A percentile compares a stretch with the other conserved stretches of the same genome.
These are phyloP conservation scores for Westerdykella sp. DNA, from an alignment of 2,329 filamentous ascomycete genomes.

Conservation along the genomic window DNA sequence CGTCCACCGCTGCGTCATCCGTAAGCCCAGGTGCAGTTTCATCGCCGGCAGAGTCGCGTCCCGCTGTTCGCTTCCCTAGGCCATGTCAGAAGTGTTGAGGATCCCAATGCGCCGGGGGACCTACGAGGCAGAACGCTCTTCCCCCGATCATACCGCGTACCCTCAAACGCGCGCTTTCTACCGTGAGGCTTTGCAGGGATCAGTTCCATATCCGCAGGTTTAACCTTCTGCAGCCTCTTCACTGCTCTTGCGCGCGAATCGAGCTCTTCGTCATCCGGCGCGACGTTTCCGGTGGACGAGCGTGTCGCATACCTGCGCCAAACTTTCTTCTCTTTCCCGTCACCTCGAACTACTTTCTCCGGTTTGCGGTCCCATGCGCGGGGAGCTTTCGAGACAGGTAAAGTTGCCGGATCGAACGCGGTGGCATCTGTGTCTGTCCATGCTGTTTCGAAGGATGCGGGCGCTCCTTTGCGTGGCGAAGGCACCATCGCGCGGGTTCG, in stretches of 20 bases:
- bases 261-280: slow-evolving; percentile 13
- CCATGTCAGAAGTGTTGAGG: slow-evolving; percentile 8
- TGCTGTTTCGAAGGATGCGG: slow-evolving; percentile 27
- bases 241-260: slow-evolving; percentile 39
- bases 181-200: slow-evolving; percentile 12
- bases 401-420: slow-evolving; percentile 36
- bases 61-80: slow-evolving; percentile 23
- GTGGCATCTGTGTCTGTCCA: slow-evolving; percentile 41
- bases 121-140: slow-evolving; percentile 33
- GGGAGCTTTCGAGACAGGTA: slow-evolving; percentile 39
- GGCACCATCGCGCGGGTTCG: slow-evolving; percentile 18
- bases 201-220: slow-evolving; percentile 28
- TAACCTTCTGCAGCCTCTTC: slow-evolving; percentile 41
- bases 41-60: slow-evolving; percentile 3
- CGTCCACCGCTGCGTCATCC: too few species aligned
- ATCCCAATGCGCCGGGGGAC: neutral
- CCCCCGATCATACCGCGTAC: slow-evolving; percentile 33
- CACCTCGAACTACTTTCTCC: slow-evolving; percentile 34
- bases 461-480: slow-evolving; percentile 27
- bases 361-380: slow-evolving; percentile 47
- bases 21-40: neutral
- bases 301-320: slow-evolving; percentile 41
- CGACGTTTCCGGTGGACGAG: slow-evolving; percentile 16
- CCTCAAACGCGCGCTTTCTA: slow-evolving; percentile 29
- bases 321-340: slow-evolving; percentile 40